phyloP scores from a whole-genome alignment of 352 stramenopile genomes.

The Salisapilia sapeloensis region DNA sequence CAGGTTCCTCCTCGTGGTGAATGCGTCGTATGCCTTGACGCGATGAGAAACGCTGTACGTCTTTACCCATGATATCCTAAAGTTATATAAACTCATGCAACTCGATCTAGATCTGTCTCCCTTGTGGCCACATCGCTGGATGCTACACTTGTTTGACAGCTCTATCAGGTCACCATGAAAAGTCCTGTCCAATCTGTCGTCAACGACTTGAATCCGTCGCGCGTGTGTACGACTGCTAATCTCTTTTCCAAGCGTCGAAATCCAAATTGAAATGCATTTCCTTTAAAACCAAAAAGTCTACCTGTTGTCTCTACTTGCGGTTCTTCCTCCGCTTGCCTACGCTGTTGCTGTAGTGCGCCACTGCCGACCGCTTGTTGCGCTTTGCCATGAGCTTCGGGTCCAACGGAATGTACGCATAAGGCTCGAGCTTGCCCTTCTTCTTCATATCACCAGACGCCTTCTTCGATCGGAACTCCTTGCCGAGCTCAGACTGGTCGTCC shows the following conservation, averaged over 20 bases:
- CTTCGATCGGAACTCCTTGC: conserved; percentile 88
- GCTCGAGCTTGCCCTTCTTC: conserved; percentile 95
- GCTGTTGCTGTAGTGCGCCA: conserved; percentile 58
- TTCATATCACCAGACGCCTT: conserved; percentile 94
- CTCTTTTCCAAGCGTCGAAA: too few species aligned
- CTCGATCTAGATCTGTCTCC: conserved; percentile 52
- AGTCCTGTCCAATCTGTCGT: conserved; percentile 28
- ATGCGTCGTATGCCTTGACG: conserved; percentile 45
- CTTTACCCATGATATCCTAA: too few species aligned
- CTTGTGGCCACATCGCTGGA: conserved; percentile 39
- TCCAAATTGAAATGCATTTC: too few species aligned
- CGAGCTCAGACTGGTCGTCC: conserved; percentile 17
- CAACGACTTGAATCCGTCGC: conserved; percentile 14
- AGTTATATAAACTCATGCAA: too few species aligned
- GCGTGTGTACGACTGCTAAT: conserved; percentile 17
- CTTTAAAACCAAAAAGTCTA: too few species aligned
- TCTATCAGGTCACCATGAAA: conserved; percentile 7
- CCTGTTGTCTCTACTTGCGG: too few species aligned
- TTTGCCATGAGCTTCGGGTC: conserved; percentile 90
- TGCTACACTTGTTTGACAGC: conserved; percentile 28
- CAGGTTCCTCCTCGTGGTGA: too few species aligned
- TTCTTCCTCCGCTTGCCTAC: conserved; percentile 60
- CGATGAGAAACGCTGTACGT: conserved; percentile 19
- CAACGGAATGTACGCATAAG: conserved; percentile 95
- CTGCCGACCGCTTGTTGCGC: conserved; percentile 69